Base-by-base conservation (phyloP, 2,329 filamentous ascomycete species). In the Nakataea oryzae region DNA sequence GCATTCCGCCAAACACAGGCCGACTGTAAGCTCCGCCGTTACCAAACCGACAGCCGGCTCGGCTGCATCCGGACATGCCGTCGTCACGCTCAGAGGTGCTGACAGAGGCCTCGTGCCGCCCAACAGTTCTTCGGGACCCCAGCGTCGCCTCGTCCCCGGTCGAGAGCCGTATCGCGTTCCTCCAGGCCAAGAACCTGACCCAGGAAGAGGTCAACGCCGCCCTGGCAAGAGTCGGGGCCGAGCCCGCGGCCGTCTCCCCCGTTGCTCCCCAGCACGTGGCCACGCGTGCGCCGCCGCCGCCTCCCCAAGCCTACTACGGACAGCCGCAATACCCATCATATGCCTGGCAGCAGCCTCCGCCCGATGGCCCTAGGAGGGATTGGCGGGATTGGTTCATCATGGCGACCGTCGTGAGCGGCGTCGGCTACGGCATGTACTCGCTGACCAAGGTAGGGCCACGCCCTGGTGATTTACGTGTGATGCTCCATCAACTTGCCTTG, bases 311-410 rank as follows among this genome's bases (percentile, higher is more conserved):
- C 41, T 78, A 78, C 66, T 79, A 81, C 68, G 76, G 75, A 56
- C 73, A 74, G n/a, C 61, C 81, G 59, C 80, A 80, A 64, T 76
- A 81, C 63, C 77, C 73, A 26, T 75, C 76, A 1, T 79, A 80
- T 63, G 77, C 80, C 67, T 87, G 84, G 84, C 84, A 85, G 69
- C 79, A 79, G 32, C 77, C 75, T 30, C 79, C 83, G 3, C 81
- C 81, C 1, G 79, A 82, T 62, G 76, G 86, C 2, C 92, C 92
- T 3, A 87, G 86, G 72, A 82, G 95, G 70, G 95, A 99, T 76
- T 99, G 95, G 95, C 85, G 96, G 65, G 95, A 99, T 73, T 97
- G 92, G 90, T 99, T 99, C 76, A 97, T 99, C 75, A 96, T 97
- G 91, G 95, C 95, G 9, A 99, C 95, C 0, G 90, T 97, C 14